These are phyloP conservation scores for Polytrichum formosum DNA, from an alignment of 225 moss, liverwort and hornwort genomes.

Conservation along the genomic window DNA sequence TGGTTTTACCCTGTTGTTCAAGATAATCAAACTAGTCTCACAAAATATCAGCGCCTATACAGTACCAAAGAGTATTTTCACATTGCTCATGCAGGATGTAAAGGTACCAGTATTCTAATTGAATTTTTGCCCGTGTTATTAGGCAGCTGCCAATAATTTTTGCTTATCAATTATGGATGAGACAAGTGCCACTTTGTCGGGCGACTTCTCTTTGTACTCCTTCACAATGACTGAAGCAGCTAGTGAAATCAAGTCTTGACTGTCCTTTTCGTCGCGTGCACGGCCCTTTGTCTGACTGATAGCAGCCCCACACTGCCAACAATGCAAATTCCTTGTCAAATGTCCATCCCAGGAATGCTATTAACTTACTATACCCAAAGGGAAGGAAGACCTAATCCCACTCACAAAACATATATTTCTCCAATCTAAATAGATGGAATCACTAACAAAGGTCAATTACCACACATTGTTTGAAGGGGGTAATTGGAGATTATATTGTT, in stretches of 20 bases:
- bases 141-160: slow-evolving; percentile 38
- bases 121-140: slow-evolving; percentile 20
- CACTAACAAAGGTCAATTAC: too few species aligned
- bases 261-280: slow-evolving; percentile 68
- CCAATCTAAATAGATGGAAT: too few species aligned
- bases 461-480: too few species aligned
- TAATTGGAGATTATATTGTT: too few species aligned
- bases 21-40: too few species aligned
- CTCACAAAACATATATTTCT: too few species aligned
- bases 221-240: slow-evolving; percentile 71
- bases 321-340: slow-evolving; percentile 4
- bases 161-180: slow-evolving; percentile 69
- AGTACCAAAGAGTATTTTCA: too few species aligned
- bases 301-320: slow-evolving; percentile 82
- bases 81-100: too few species aligned
- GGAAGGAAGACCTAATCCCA: too few species aligned
- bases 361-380: background rate
- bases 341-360: background rate
- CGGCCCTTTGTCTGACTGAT: slow-evolving; percentile 74
- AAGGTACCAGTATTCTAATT: too few species aligned
- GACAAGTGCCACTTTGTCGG: slow-evolving; percentile 64
- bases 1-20: too few species aligned
- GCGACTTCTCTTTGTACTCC: slow-evolving; percentile 83
- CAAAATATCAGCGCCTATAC: too few species aligned
- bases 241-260: slow-evolving; percentile 68